phyloP scores from a whole-genome alignment of 2,329 filamentous ascomycete genomes.

The Colletotrichum orbiculare region DNA sequence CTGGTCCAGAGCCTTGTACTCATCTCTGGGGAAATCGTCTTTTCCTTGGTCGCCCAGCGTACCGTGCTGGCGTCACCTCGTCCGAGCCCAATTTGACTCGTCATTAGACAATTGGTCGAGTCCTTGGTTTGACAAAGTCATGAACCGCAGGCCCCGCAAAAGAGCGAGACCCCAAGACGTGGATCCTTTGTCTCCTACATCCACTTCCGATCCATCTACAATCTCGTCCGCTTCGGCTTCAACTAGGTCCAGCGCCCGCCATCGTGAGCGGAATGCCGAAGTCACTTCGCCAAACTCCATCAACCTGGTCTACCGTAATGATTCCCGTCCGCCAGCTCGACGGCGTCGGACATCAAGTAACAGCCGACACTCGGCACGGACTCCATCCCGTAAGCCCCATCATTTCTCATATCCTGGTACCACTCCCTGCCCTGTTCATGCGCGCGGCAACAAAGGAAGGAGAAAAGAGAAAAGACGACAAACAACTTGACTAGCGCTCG shows the following conservation, averaged over 20 bases:
- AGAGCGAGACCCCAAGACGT: conserved; percentile 15
- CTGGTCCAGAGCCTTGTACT: conserved; percentile 4
- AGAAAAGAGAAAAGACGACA: background rate
- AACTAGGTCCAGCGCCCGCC: conserved; percentile 1
- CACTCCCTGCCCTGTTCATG: background rate
- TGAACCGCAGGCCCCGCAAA: conserved; percentile 14
- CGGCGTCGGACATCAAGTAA: conserved; percentile 19
- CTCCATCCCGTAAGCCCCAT: conserved; percentile 9
- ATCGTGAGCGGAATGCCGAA: background rate
- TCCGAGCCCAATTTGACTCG: too few species aligned
- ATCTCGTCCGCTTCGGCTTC: background rate
- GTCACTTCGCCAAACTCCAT: background rate
- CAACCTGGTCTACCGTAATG: background rate
- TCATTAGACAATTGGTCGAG: too few species aligned
- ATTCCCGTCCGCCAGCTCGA: conserved; percentile 5
- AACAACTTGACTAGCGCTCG: background rate
- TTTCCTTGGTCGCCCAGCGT: conserved; percentile 1
- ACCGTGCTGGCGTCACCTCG: conserved; percentile 5
- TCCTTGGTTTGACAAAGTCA: background rate
- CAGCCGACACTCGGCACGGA: conserved; percentile 2
- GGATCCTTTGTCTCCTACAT: conserved; percentile 13
- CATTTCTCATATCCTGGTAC: background rate
- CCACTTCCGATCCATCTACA: background rate
- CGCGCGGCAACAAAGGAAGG: background rate
- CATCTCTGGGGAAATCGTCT: conserved; percentile 11